Conservation (phyloP, 2,329 filamentous ascomycete species). For the Paecilomyces dactylethromorphus region DNA sequence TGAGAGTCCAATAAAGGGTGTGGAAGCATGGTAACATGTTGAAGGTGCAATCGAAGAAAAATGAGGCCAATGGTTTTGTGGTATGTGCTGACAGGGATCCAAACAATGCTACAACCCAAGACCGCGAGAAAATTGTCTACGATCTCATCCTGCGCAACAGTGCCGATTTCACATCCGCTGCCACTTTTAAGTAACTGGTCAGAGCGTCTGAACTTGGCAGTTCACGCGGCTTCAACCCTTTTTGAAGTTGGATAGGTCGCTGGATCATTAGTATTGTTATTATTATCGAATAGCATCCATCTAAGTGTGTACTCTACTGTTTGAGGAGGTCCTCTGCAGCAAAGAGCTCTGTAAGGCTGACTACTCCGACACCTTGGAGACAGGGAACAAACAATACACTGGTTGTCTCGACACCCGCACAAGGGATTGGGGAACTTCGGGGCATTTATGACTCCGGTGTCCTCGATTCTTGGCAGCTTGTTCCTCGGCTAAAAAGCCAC, state of each 20-base stretch:
- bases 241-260: no score
- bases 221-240: background rate
- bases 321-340: background rate
- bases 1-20: background rate
- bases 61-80: background rate
- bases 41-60: background rate
- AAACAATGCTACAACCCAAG: background rate
- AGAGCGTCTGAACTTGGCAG: background rate
- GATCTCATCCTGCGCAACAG: background rate
- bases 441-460: background rate
- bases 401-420: background rate
- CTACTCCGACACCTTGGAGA: background rate
- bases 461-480: background rate
- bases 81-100: background rate
- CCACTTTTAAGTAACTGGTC: background rate
- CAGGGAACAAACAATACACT: background rate
- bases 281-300: background rate
- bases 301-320: background rate
- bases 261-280: no score
- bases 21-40: background rate
- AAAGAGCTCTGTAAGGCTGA: background rate
- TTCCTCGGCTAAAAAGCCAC: background rate
- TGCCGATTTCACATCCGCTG: background rate
- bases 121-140: background rate
- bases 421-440: background rate